Conservation (phyloP, 2,329 filamentous ascomycete genomes). For the Alternaria metachromatica region DNA sequence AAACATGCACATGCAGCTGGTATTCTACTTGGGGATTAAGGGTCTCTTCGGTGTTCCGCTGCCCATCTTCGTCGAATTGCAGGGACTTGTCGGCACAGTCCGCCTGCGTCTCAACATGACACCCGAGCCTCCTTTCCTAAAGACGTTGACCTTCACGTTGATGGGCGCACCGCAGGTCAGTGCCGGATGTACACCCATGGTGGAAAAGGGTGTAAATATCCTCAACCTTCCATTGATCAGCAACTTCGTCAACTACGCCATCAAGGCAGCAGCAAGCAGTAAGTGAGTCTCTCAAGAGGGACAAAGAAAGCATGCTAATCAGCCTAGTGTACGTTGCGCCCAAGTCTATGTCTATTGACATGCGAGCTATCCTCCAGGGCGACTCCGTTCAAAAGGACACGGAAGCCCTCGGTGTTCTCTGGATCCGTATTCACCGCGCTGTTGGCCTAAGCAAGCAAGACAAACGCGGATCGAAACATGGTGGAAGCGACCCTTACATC, state of each 20-base stretch:
- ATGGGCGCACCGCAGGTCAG: constrained; percentile 92
- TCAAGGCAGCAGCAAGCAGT: constrained; percentile 76
- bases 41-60: constrained; percentile 88
- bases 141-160: constrained; percentile 88
- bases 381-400: constrained; percentile 93
- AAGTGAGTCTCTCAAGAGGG: constrained; percentile 4
- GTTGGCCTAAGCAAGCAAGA: constrained; percentile 92
- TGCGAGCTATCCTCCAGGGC: constrained; percentile 87
- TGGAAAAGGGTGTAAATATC: constrained; percentile 89
- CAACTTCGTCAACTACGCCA: constrained; percentile 96
- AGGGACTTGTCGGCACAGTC: constrained; percentile 86
- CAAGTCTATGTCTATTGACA: constrained; percentile 90
- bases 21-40: constrained; percentile 91
- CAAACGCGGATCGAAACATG: constrained; percentile 77
- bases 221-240: constrained; percentile 91
- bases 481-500: constrained; percentile 94
- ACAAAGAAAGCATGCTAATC: constrained; percentile 37
- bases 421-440: constrained; percentile 89
- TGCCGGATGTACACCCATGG: constrained; percentile 89
- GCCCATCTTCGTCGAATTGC: constrained; percentile 88
- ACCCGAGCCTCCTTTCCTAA: constrained; percentile 89
- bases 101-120: constrained; percentile 83
- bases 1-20: constrained; percentile 96
- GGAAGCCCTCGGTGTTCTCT: constrained; percentile 84
- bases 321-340: constrained; percentile 81